Conservation (phyloP, 2,329 filamentous ascomycete genomes). For the Penicillium capsulatum region DNA sequence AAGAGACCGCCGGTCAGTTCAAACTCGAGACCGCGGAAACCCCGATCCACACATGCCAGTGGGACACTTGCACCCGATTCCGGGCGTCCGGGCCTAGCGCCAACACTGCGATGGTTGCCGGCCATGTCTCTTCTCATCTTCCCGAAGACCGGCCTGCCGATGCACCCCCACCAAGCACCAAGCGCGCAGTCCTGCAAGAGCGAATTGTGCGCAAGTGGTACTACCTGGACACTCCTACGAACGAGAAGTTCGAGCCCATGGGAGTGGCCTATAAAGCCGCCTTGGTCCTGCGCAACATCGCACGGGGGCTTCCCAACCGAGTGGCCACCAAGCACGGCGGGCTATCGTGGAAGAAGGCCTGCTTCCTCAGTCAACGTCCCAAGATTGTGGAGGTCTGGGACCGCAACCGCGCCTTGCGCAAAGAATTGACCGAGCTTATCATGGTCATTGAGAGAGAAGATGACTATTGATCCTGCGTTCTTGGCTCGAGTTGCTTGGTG, state of each 20-base stretch:
- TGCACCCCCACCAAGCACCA: slow-evolving; percentile 33
- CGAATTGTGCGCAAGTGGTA: slow-evolving; percentile 40
- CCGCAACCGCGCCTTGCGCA: slow-evolving; percentile 40
- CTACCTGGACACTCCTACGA: slow-evolving; percentile 41
- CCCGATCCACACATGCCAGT: slow-evolving; percentile 36
- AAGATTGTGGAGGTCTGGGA: slow-evolving; percentile 40
- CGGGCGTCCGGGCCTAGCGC: slow-evolving; percentile 30
- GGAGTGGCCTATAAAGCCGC: slow-evolving; percentile 47
- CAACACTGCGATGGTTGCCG: slow-evolving; percentile 37
- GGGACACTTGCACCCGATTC: slow-evolving; percentile 39
- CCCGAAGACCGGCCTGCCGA: slow-evolving; percentile 34
- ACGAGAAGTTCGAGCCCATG: slow-evolving; percentile 41
- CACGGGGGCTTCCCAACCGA: slow-evolving; percentile 39
- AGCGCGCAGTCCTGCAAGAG: slow-evolving; percentile 38
- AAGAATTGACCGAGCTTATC: slow-evolving; percentile 42
- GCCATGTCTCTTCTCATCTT: slow-evolving; percentile 40
- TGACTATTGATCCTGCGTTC: slow-evolving; percentile 26
- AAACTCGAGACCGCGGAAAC: slow-evolving; percentile 34
- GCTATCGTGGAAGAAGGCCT: slow-evolving; percentile 38
- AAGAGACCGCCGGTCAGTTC: slow-evolving; percentile 33
- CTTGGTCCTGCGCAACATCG: slow-evolving; percentile 46
- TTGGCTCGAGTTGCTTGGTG: slow-evolving; percentile 4
- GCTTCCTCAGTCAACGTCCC: slow-evolving; percentile 38
- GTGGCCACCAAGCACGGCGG: slow-evolving; percentile 27
- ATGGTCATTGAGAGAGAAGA: slow-evolving; percentile 41